A percentile compares a stretch with the other conserved stretches of the same genome.
These are phyloP conservation scores for Jaltomata sinuosa DNA, from an alignment of 257 asterid species.

Conservation along the genomic window DNA sequence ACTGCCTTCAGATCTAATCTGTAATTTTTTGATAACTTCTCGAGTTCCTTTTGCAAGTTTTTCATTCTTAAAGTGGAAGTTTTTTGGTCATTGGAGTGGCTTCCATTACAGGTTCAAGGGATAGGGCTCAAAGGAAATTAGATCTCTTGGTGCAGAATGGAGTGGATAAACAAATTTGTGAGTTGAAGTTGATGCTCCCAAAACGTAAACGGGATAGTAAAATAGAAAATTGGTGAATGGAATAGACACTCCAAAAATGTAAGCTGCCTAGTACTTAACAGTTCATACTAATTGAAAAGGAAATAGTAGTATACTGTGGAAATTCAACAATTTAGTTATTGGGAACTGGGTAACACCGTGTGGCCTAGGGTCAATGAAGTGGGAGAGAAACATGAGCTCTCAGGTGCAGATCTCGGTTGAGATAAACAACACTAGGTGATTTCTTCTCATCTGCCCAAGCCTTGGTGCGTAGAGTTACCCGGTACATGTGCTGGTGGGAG, in stretches of 20 bases:
- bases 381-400: background rate
- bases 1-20: background rate
- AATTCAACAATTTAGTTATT: background rate
- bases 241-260: background rate
- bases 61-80: background rate
- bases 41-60: background rate
- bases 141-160: background rate
- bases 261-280: background rate
- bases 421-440: background rate
- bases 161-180: background rate
- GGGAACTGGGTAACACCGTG: background rate
- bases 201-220: background rate
- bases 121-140: background rate
- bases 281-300: background rate
- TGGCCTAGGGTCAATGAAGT: background rate
- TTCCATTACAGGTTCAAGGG: background rate
- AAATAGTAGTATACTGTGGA: background rate
- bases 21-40: background rate
- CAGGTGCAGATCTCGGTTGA: background rate
- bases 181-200: background rate
- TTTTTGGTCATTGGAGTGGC: background rate
- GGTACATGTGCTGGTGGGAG: background rate
- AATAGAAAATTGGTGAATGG: background rate
- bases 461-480: background rate
- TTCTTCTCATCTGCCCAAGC: background rate